phyloP scores from a whole-genome alignment of 148 eudicot species.

The Chenopodium suecicum region DNA sequence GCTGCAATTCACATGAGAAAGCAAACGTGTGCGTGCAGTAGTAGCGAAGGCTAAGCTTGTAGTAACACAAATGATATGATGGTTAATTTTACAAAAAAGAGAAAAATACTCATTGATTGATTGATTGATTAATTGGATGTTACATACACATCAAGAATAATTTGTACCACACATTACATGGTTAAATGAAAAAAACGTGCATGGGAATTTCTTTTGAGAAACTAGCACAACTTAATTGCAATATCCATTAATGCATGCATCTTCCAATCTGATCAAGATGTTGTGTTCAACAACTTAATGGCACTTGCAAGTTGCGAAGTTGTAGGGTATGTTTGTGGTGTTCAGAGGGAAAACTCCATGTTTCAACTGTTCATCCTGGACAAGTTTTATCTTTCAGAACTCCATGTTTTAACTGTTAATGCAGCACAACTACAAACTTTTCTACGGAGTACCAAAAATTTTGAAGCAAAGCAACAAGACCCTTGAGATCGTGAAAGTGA shows the following conservation, averaged over 20 bases:
- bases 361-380: no score
- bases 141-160: background rate
- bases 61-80: background rate
- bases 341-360: no score
- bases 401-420: no score
- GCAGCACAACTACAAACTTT: no score
- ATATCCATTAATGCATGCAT: conserved; percentile 2
- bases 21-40: background rate
- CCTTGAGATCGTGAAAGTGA: no score
- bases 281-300: background rate
- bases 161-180: conserved; percentile 2
- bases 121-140: background rate
- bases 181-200: background rate
- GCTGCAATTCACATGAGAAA: no score
- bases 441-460: no score
- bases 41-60: background rate
- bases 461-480: no score
- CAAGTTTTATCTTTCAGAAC: no score
- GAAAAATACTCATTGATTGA: no score
- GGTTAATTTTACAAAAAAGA: no score
- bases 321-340: background rate
- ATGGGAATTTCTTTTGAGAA: background rate
- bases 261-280: background rate
- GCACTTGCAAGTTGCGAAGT: background rate
- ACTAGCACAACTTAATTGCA: background rate